Evolutionary conservation across 2,329 filamentous ascomycete genomes (phyloP).

Genomic region (Rhytidhysteron rufulum): DNA sequence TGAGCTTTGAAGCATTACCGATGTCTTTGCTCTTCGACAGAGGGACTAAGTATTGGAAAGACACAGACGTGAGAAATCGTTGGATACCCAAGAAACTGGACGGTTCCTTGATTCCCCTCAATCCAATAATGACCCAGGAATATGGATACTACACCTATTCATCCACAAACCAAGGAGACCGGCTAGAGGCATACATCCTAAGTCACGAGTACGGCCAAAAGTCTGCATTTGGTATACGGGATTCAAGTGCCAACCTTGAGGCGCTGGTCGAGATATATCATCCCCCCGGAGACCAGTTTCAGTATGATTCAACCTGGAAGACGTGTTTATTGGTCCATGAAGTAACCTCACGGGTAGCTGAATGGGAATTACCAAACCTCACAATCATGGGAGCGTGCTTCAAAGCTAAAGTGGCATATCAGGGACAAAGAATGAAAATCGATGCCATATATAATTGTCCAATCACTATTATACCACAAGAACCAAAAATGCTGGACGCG

Average conservation of each 20-base stretch:
- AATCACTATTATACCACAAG: not conserved
- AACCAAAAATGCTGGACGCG: too few species aligned
- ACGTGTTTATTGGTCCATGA: not conserved
- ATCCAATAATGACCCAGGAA: not conserved
- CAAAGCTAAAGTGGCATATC: not conserved
- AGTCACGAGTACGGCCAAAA: not conserved
- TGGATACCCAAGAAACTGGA: conserved; percentile 3
- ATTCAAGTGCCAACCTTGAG: not conserved
- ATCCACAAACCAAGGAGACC: not conserved
- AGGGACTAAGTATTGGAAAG: conserved; percentile 1
- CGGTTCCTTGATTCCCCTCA: not conserved
- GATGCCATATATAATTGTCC: not conserved
- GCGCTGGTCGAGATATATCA: conserved; percentile 1
- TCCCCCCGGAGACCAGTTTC: not conserved
- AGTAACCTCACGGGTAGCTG: too few species aligned
- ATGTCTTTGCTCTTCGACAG: conserved; percentile 9
- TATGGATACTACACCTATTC: not conserved
- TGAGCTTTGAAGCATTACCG: conserved; percentile 7
- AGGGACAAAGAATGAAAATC: not conserved
- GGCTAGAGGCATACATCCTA: not conserved
- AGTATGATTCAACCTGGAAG: not conserved
- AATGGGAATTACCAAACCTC: not conserved
- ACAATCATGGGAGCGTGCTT: not conserved
- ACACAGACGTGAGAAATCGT: conserved; percentile 1
- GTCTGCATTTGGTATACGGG: not conserved